Evolutionary conservation across 2,329 filamentous ascomycete genomes (phyloP), one percentile per base, ranked within the genome.

Genomic region (Penicillium polonicum): DNA sequence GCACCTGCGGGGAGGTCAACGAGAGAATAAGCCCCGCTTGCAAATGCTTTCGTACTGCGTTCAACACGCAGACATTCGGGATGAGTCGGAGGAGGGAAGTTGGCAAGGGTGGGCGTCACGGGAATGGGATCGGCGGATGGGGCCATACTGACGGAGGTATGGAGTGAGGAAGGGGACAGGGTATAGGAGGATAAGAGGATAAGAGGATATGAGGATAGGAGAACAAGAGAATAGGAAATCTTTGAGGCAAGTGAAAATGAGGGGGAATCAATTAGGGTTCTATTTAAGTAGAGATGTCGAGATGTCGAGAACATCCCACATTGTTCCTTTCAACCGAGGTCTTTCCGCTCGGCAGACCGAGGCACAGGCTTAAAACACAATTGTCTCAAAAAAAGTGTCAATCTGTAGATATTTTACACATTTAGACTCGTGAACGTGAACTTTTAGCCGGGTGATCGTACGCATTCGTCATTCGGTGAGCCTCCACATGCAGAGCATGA

Each of bases 1-100:
- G 80, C 74, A 44, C 79, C 79, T 1, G 81, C 74, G 12, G 81
- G 80, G 1, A 82, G 74, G n/a, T 72, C 71, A 57, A 83, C 74
- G 36, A 79, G 78, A 17, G 80, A 83, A 48, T 77, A 68, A 29
- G 82, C 78, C 33, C 74, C 74, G 54, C 68, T 72, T 55, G 64
- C 67, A 53, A 74, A 73, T 50, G 70, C 68, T 54, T 74, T 70
- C 45, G 72, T 39, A 58, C 69, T 72, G 61, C 68, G 69, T 36
- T 67, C 52, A 45, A 73, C 69, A 35, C 61, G 64, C 45, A 73
- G 55, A 10, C 66, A 54, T 36, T 63, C 62, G 29, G 71, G 70
- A 58, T 72, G 70, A 8, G 68, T 69, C 31, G 69, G 65, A 48
- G 60, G 50, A 36, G 62, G 55, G 25, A 52, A 23, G 2, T 52